Evolutionary conservation across 2,329 filamentous ascomycete species (phyloP).

Genomic region (Hortaea sp.): DNA sequence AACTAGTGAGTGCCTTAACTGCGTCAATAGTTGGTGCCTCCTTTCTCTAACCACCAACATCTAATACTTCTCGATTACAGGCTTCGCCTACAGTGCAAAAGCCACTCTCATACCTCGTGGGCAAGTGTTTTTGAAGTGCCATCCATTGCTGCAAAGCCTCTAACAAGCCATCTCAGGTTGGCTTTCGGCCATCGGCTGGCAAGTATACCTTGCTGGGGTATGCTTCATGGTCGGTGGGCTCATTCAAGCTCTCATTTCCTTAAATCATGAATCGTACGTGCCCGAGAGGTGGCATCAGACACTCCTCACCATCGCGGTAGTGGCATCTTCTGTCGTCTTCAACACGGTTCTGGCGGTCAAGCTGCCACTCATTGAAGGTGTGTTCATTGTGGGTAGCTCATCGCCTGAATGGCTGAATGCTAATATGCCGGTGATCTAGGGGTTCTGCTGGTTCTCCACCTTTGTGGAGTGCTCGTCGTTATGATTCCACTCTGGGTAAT

Average conservation of each 20-base stretch:
- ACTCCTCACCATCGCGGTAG: conserved; percentile 3
- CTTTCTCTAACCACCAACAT: too few relatives aligned
- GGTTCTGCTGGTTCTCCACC: conserved; percentile 36
- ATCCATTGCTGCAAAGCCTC: background rate
- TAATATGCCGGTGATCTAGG: conserved; percentile 31
- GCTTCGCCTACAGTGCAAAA: conserved; percentile 27
- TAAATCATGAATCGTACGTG: conserved; percentile 14
- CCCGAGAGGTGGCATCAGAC: conserved; percentile 25
- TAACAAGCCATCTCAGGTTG: conserved; percentile 6
- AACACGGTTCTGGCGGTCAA: conserved; percentile 17
- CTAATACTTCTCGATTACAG: background rate
- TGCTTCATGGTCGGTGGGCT: conserved; percentile 6
- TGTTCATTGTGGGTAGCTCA: conserved; percentile 7
- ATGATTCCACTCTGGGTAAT: conserved; percentile 35
- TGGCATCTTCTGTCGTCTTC: conserved; percentile 20
- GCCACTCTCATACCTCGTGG: conserved; percentile 26
- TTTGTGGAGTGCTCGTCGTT: conserved; percentile 44
- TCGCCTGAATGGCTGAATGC: conserved; percentile 28
- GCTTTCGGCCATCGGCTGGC: conserved; percentile 12
- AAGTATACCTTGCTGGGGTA: conserved; percentile 3
- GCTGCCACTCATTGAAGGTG: conserved; percentile 7
- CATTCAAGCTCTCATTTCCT: conserved; percentile 12
- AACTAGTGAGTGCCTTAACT: background rate
- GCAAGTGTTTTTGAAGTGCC: background rate
- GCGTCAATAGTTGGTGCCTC: too few relatives aligned